These are phyloP conservation scores for Pestalotiopsis sp. DNA, from an alignment of 2,329 filamentous ascomycete genomes.

Conservation along the genomic window DNA sequence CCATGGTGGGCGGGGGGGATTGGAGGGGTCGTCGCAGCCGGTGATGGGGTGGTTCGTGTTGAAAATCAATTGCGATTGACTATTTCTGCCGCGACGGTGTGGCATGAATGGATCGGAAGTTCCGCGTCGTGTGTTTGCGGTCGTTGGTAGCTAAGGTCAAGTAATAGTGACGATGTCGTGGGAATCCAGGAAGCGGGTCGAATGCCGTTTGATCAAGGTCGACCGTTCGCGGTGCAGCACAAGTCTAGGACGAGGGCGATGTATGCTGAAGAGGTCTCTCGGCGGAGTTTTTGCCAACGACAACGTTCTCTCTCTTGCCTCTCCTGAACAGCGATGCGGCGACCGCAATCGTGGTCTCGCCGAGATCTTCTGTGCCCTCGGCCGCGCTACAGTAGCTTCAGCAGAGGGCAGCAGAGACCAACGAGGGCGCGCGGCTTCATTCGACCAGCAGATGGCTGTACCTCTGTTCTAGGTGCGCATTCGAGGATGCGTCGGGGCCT, in stretches of 20 bases:
- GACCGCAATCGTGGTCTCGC: background rate
- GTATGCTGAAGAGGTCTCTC: background rate
- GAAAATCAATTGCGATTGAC: background rate
- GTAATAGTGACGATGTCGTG: background rate
- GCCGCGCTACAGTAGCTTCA: slow-evolving; percentile 35
- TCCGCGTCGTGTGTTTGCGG: background rate
- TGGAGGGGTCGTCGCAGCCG: slow-evolving; percentile 18
- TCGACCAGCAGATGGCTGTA: background rate
- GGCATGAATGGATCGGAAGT: background rate
- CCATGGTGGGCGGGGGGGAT: slow-evolving; percentile 30
- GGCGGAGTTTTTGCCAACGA: background rate
- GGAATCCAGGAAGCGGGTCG: background rate
- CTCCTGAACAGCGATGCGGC: background rate
- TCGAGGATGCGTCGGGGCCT: background rate
- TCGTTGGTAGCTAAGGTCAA: background rate
- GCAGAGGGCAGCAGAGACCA: slow-evolving; percentile 27
- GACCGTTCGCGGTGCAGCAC: background rate
- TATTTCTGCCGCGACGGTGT: background rate
- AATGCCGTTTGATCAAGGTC: background rate
- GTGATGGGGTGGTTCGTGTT: background rate
- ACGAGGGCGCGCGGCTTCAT: slow-evolving; percentile 19
- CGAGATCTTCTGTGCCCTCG: slow-evolving; percentile 22
- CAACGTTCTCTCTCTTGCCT: background rate
- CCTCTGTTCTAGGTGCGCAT: background rate
- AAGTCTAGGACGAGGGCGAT: background rate